Percentiles rank a stretch among this genome's conserved stretches.
Conservation (phyloP, 768 basidiomycete species). For the Naganishia vishniacii region DNA sequence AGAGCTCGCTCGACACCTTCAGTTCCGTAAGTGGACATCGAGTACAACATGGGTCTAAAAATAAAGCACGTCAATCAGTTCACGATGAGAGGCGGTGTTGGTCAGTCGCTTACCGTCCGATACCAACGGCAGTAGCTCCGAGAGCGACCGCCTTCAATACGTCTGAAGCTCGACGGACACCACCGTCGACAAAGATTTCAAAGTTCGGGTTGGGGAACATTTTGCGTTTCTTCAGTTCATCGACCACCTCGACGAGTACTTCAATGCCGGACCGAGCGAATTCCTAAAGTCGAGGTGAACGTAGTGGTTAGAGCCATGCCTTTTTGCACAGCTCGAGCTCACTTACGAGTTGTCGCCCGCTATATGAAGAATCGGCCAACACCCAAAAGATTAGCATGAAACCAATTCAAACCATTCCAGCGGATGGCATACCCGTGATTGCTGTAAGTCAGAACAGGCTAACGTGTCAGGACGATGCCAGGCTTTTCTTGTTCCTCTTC, state of each 20-base stretch:
- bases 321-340: neutral
- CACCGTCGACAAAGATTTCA: slow-evolving; percentile 88
- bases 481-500: neutral
- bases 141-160: slow-evolving; percentile 81
- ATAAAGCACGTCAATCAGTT: slow-evolving; percentile 2
- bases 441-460: slow-evolving; percentile 68
- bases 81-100: neutral
- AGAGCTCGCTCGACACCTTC: slow-evolving; percentile 80
- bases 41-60: slow-evolving; percentile 54
- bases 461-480: slow-evolving; percentile 41
- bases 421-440: neutral
- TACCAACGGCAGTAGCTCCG: slow-evolving; percentile 70
- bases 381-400: neutral
- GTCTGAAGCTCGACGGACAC: slow-evolving; percentile 83
- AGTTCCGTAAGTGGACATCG: slow-evolving; percentile 60
- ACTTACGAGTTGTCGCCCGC: slow-evolving; percentile 37
- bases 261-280: slow-evolving; percentile 77
- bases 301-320: neutral
- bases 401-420: no score
- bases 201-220: slow-evolving; percentile 66
- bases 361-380: neutral
- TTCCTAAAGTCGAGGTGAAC: slow-evolving; percentile 32
- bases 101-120: slow-evolving; percentile 54
- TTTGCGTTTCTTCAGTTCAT: slow-evolving; percentile 62
- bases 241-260: slow-evolving; percentile 78